These are phyloP conservation scores for Lasiosphaeriaceae sp. DNA, from an alignment of 495 filamentous ascomycete species.

Conservation along the genomic window DNA sequence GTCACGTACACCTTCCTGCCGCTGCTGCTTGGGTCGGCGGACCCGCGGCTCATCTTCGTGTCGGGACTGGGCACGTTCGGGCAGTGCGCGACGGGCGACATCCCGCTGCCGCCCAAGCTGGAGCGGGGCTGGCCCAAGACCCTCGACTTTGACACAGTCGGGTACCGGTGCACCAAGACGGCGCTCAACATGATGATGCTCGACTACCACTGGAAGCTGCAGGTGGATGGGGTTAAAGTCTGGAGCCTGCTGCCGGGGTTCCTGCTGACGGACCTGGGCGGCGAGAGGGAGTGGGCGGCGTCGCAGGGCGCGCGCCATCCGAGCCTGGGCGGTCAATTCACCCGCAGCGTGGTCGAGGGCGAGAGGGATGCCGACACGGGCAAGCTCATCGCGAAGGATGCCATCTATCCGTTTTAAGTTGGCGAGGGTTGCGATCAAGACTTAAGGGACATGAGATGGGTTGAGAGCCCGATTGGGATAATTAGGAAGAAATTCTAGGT, in stretches of 20 bases:
- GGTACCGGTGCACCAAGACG: slow-evolving; percentile 55
- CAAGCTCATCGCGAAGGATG: slow-evolving; percentile 32
- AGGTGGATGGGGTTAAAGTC: slow-evolving; percentile 58
- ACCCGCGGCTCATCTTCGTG: slow-evolving; percentile 47
- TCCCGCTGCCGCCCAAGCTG: slow-evolving; percentile 19
- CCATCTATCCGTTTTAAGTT: slow-evolving; percentile 36
- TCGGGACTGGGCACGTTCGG: slow-evolving; percentile 30
- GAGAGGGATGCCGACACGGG: slow-evolving; percentile 46
- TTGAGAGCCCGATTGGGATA: too few relatives aligned
- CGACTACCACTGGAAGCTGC: slow-evolving; percentile 50
- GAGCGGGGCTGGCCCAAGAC: slow-evolving; percentile 46
- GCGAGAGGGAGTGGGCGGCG: slow-evolving; percentile 1
- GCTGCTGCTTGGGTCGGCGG: slow-evolving; percentile 43
- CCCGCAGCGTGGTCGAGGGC: slow-evolving; percentile 45
- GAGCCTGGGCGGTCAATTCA: slow-evolving; percentile 37
- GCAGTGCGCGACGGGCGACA: slow-evolving; percentile 17
- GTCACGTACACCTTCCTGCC: slow-evolving; percentile 44
- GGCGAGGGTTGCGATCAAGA: not conserved
- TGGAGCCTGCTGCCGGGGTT: slow-evolving; percentile 54
- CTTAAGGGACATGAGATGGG: too few relatives aligned
- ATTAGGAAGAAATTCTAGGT: too few relatives aligned
- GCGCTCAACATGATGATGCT: slow-evolving; percentile 65
- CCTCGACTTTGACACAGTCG: slow-evolving; percentile 24
- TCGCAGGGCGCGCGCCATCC: slow-evolving; percentile 40
- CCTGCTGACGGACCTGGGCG: slow-evolving; percentile 49